phyloP scores from a whole-genome alignment of 768 basidiomycete genomes.

The Rhizopogon sp. region DNA sequence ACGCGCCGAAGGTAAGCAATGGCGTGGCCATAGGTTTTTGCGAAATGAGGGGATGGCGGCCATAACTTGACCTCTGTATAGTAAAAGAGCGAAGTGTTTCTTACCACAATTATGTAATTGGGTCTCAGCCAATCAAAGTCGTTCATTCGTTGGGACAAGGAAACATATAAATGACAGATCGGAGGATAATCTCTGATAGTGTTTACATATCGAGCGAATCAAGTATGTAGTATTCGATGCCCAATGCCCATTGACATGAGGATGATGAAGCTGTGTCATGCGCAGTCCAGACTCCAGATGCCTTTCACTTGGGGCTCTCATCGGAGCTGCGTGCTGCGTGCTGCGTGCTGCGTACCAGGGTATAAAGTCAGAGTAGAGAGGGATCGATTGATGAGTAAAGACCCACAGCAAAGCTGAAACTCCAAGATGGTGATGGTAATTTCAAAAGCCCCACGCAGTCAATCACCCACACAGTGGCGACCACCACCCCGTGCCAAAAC shows the following conservation, averaged over 20 bases:
- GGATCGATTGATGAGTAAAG: background rate
- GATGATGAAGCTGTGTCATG: background rate
- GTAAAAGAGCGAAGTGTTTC: too few species aligned
- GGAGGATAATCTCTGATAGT: too few species aligned
- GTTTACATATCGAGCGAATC: too few species aligned
- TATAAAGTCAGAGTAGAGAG: background rate
- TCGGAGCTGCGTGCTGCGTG: background rate
- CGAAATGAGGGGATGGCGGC: background rate
- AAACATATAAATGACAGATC: too few species aligned
- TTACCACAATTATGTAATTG: too few species aligned
- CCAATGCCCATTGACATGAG: background rate
- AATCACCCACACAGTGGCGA: conserved; percentile 8
- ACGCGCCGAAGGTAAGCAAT: background rate
- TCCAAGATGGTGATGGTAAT: conserved; percentile 2
- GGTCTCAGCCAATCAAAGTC: too few species aligned
- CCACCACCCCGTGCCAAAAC: conserved; percentile 5
- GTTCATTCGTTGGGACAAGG: too few species aligned
- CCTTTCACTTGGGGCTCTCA: too few species aligned
- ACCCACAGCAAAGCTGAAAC: background rate
- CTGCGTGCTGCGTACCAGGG: background rate
- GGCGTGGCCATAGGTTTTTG: background rate
- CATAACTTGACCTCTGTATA: background rate
- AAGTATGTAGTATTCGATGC: background rate
- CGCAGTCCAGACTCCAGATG: background rate
- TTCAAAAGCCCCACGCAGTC: conserved; percentile 3